These are phyloP conservation scores for Euphorbia peplus DNA, from an alignment of 345 rosid genomes.

Conservation along the genomic window DNA sequence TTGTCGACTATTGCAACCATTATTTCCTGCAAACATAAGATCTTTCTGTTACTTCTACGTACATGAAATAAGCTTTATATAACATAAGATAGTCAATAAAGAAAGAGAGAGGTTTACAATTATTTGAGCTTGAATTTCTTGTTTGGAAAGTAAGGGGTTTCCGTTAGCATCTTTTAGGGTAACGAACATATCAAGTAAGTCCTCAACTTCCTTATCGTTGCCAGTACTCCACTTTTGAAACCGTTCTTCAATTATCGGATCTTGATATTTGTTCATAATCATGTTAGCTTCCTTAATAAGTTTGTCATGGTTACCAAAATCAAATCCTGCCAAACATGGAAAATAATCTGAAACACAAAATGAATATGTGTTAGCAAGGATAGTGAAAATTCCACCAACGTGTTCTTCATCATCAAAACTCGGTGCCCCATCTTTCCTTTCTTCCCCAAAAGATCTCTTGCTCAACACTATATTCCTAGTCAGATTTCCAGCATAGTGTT, in stretches of 20 bases:
- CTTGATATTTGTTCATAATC: constrained; percentile 29
- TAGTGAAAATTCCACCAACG: constrained; percentile 40
- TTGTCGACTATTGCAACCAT: too few relatives aligned
- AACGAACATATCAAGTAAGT: constrained; percentile 31
- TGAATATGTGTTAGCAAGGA: constrained; percentile 30
- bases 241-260: constrained; percentile 38
- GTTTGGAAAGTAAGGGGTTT: constrained; percentile 19
- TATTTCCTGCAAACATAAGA: too few relatives aligned
- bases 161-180: constrained; percentile 15
- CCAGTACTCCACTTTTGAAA: constrained; percentile 33
- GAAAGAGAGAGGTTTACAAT: constrained; percentile 37
- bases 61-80: too few relatives aligned
- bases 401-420: constrained; percentile 33
- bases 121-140: constrained; percentile 53
- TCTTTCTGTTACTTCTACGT: too few relatives aligned
- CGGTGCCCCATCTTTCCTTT: constrained; percentile 20
- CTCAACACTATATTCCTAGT: constrained; percentile 23
- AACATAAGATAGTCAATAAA: too few relatives aligned
- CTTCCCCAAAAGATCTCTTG: constrained; percentile 26
- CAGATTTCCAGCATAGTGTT: constrained; percentile 27
- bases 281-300: constrained; percentile 1
- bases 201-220: constrained; percentile 24
- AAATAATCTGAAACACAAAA: constrained; percentile 49
- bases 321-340: constrained; percentile 37
- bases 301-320: constrained; percentile 42